A percentile compares a stretch with the other conserved stretches of the same genome.
Conservation (phyloP, 768 basidiomycete species). For the Hemileccinum rubropunctum region DNA sequence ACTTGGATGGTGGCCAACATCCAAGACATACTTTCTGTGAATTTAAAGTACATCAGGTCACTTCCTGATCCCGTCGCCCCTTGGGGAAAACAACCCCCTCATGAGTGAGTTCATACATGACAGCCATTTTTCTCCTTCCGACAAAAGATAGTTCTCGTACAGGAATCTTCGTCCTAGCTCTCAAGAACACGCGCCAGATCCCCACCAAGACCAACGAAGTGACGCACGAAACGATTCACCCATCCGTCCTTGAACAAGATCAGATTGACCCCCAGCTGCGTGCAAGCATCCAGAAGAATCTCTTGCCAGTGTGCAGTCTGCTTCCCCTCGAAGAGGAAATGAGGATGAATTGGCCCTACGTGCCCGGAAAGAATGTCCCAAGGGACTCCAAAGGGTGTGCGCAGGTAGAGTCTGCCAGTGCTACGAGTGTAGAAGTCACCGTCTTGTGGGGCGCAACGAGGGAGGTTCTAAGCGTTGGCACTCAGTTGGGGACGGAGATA, state of each 20-base stretch:
- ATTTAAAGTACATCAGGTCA: slow-evolving; percentile 49
- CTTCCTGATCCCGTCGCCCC: slow-evolving; percentile 49
- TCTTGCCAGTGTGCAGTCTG: slow-evolving; percentile 42
- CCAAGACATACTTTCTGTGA: slow-evolving; percentile 52
- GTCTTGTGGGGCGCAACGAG: slow-evolving; percentile 17
- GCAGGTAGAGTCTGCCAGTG: slow-evolving; percentile 6
- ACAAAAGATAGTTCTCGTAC: slow-evolving; percentile 40
- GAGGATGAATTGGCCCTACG: slow-evolving; percentile 46
- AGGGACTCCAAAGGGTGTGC: slow-evolving; percentile 9
- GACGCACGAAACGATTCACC: slow-evolving; percentile 61
- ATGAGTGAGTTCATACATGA: slow-evolving; percentile 46
- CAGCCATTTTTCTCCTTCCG: not conserved
- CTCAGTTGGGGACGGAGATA: slow-evolving; percentile 18
- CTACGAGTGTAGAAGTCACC: slow-evolving; percentile 1
- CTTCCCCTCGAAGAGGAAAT: slow-evolving; percentile 53
- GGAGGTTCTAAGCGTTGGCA: slow-evolving; percentile 13
- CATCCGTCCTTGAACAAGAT: slow-evolving; percentile 52
- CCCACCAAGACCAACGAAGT: slow-evolving; percentile 43
- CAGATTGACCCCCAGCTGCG: slow-evolving; percentile 34
- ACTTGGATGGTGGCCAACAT: slow-evolving; percentile 65
- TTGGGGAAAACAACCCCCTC: slow-evolving; percentile 63
- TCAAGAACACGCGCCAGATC: slow-evolving; percentile 43
- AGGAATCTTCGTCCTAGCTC: slow-evolving; percentile 53
- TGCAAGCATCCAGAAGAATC: slow-evolving; percentile 38
- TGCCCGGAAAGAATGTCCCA: slow-evolving; percentile 22